These are phyloP conservation scores for Spatholobus suberectus DNA, from an alignment of 306 rosid species.

Conservation along the genomic window DNA sequence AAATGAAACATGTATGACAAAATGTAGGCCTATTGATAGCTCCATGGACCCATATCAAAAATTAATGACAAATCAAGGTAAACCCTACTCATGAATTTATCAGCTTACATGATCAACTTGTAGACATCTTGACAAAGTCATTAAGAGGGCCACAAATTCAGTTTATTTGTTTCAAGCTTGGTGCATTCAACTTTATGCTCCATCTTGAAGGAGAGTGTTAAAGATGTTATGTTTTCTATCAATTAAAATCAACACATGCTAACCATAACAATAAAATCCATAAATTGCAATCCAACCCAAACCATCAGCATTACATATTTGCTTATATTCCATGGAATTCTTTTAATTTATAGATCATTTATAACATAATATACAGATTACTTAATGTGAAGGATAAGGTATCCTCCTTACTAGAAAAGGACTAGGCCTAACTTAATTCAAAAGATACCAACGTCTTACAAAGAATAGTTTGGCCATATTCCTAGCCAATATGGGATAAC, in stretches of 20 bases:
- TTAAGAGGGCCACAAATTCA: too few relatives aligned
- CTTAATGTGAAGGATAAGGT: background rate
- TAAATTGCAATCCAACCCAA: background rate
- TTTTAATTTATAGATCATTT: background rate
- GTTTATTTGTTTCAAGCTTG: too few relatives aligned
- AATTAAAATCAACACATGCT: background rate
- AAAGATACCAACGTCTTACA: background rate
- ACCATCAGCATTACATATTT: background rate
- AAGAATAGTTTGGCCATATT: background rate
- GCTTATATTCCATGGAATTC: background rate
- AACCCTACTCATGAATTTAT: too few relatives aligned
- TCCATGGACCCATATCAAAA: too few relatives aligned
- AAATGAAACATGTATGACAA: too few relatives aligned
- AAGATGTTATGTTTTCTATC: too few relatives aligned
- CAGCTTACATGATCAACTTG: too few relatives aligned
- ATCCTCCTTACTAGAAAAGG: background rate
- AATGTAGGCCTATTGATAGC: too few relatives aligned
- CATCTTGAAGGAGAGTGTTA: too few relatives aligned
- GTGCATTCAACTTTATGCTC: too few relatives aligned
- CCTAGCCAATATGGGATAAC: background rate
- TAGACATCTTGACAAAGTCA: too few relatives aligned
- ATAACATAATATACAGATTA: background rate
- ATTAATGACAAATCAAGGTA: too few relatives aligned
- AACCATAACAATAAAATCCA: slow-evolving; percentile 5
- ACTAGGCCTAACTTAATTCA: background rate